phyloP scores from a whole-genome alignment of 495 filamentous ascomycete species.

The Sordaria brevicollis region DNA sequence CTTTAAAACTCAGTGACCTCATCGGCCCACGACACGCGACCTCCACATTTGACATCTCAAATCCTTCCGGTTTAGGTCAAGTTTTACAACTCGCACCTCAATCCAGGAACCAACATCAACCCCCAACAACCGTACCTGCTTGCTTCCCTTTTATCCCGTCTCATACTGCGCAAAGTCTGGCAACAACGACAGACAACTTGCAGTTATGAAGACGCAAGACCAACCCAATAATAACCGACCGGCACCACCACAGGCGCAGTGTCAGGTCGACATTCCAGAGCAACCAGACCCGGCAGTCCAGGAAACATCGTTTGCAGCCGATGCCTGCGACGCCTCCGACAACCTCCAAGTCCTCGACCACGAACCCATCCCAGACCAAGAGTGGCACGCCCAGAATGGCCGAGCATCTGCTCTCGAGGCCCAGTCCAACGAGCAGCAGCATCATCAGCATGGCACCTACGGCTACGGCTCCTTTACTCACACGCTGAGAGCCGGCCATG shows the following conservation, averaged over 20 bases:
- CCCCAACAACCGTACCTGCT: not conserved
- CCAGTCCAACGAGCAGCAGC: not conserved
- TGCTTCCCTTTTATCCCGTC: not conserved
- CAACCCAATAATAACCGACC: not conserved
- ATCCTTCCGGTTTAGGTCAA: not conserved
- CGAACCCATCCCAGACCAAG: not conserved
- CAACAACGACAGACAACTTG: not conserved
- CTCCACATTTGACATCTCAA: not conserved
- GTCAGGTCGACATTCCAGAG: not conserved
- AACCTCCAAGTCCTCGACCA: slow-evolving; percentile 3
- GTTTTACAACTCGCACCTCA: not conserved
- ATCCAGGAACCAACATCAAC: not conserved
- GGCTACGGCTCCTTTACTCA: slow-evolving; percentile 2
- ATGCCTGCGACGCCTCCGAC: not conserved
- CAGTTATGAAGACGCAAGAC: not conserved
- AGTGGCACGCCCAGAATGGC: not conserved
- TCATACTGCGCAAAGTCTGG: not conserved
- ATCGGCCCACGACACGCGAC: not conserved
- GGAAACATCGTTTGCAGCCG: slow-evolving; percentile 11
- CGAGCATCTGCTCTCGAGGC: not conserved
- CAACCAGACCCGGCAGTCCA: slow-evolving; percentile 10
- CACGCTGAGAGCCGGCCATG: not conserved
- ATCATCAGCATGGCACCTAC: not conserved
- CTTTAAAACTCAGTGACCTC: not conserved
- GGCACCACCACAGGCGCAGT: not conserved